A percentile compares a stretch with the other conserved stretches of the same genome.
Conservation (phyloP, 2,329 filamentous ascomycete genomes). For the Madurella fahalii region DNA sequence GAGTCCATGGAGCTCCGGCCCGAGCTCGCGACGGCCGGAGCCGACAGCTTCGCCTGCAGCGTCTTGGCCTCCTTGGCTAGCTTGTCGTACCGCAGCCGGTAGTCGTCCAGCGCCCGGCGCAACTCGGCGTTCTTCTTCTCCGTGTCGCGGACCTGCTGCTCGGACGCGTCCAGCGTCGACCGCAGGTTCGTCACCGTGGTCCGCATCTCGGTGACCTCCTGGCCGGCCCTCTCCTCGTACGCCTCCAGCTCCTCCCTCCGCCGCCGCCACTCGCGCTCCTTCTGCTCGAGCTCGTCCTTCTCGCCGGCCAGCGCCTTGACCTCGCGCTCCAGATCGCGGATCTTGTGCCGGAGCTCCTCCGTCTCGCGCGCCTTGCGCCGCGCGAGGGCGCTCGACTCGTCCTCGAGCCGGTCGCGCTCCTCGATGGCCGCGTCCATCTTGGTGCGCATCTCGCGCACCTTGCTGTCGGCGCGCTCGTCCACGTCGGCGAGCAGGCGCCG, state of each 20-base stretch:
- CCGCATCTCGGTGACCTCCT: slow-evolving; percentile 72
- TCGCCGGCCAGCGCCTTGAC: slow-evolving; percentile 68
- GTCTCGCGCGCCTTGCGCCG: slow-evolving; percentile 75
- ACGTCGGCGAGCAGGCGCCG: slow-evolving; percentile 80
- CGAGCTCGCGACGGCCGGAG: slow-evolving; percentile 31
- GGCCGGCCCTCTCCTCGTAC: slow-evolving; percentile 61
- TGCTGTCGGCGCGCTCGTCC: slow-evolving; percentile 74
- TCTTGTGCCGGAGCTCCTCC: slow-evolving; percentile 75
- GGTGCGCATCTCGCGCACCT: slow-evolving; percentile 83
- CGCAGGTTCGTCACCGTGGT: slow-evolving; percentile 73
- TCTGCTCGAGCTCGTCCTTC: slow-evolving; percentile 70
- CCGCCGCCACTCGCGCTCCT: slow-evolving; percentile 69
- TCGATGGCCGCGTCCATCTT: slow-evolving; percentile 88
- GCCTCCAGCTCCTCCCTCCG: slow-evolving; percentile 73
- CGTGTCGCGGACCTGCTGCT: slow-evolving; percentile 75
- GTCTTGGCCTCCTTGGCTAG: slow-evolving; percentile 62
- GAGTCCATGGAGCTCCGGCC: slow-evolving; percentile 45
- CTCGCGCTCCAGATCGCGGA: slow-evolving; percentile 77
- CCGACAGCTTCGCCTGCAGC: slow-evolving; percentile 41
- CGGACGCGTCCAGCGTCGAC: slow-evolving; percentile 78
- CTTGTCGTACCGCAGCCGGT: slow-evolving; percentile 72
- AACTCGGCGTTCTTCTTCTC: slow-evolving; percentile 79
- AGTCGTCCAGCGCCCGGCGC: slow-evolving; percentile 72
- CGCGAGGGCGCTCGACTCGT: slow-evolving; percentile 76
- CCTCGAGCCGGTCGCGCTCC: slow-evolving; percentile 87